Conservation (phyloP, 2,329 filamentous ascomycete genomes). For the Aureobasidium sp. region DNA sequence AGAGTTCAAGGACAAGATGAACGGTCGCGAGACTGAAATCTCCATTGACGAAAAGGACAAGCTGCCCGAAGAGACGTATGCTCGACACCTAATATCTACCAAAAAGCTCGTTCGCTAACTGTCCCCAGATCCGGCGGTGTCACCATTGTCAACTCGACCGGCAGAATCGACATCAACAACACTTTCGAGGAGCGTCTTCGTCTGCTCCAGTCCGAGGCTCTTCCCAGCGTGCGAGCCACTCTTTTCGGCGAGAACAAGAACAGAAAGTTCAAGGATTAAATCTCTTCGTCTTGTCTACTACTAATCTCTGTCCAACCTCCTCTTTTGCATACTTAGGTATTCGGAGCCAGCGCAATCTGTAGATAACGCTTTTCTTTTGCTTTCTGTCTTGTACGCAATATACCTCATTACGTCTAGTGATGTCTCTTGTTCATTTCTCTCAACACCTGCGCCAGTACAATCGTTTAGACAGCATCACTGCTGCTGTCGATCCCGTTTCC, state of each 20-base stretch:
- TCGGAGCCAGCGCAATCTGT: slow-evolving; percentile 8
- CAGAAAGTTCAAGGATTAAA: slow-evolving; percentile 87
- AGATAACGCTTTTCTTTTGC: slow-evolving; percentile 6
- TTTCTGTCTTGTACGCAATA: slow-evolving; percentile 6
- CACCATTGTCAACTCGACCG: slow-evolving; percentile 66
- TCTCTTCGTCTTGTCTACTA: not conserved
- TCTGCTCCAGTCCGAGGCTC: slow-evolving; percentile 73
- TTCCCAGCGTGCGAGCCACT: slow-evolving; percentile 74
- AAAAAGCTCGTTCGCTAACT: not conserved
- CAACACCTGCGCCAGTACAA: not conserved
- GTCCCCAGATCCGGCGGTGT: slow-evolving; percentile 69
- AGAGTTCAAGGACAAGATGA: slow-evolving; percentile 70
- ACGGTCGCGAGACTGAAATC: slow-evolving; percentile 59
- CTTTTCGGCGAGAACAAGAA: slow-evolving; percentile 94
- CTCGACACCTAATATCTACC: slow-evolving; percentile 18
- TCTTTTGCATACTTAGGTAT: slow-evolving; percentile 4
- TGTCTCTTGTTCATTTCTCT: not conserved
- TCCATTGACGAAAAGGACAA: slow-evolving; percentile 70
- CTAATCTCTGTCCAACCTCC: not conserved
- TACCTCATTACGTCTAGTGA: slow-evolving; percentile 6
- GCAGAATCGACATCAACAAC: slow-evolving; percentile 98
- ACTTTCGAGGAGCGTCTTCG: slow-evolving; percentile 87
- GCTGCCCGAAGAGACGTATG: slow-evolving; percentile 76
- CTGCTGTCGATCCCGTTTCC: not conserved
- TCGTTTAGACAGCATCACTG: not conserved